Evolutionary conservation across 2,329 filamentous ascomycete genomes (phyloP).

Genomic region (Microsporum canis): DNA sequence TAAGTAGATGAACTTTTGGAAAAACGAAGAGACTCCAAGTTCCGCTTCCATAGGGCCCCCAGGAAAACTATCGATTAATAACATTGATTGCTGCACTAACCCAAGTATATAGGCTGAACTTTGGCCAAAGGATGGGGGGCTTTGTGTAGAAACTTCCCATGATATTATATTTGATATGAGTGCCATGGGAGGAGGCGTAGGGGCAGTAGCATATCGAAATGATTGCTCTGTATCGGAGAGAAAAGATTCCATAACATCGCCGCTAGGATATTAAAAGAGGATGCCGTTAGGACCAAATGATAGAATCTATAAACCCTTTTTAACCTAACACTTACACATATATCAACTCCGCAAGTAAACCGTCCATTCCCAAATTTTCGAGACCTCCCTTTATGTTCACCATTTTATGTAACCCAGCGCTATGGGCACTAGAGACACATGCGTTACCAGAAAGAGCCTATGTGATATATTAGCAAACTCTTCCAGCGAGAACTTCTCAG

Average conservation of each 20-base stretch:
- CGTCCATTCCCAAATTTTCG: conserved; percentile 6
- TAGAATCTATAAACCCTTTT: not conserved
- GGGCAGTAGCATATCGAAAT: not conserved
- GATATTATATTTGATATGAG: not conserved
- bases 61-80: not conserved
- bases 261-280: not conserved
- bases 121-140: not conserved
- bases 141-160: not conserved
- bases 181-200: not conserved
- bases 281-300: not conserved
- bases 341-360: conserved; percentile 8
- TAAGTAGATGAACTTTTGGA: not conserved
- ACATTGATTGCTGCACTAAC: not conserved
- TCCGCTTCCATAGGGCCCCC: not conserved
- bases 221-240: not conserved
- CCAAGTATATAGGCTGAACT: not conserved
- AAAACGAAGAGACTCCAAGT: not conserved
- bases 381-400: conserved; percentile 5
- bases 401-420: conserved; percentile 6
- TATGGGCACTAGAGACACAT: conserved; percentile 2
- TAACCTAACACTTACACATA: conserved; percentile 6
- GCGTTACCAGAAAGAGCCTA: conserved; percentile 3
- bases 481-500: not conserved
- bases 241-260: not conserved
- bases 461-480: not conserved